Evolutionary conservation across 768 basidiomycete genomes (phyloP), one percentile per base, ranked within the genome.

Genomic region (Dentipellis fragilis): DNA sequence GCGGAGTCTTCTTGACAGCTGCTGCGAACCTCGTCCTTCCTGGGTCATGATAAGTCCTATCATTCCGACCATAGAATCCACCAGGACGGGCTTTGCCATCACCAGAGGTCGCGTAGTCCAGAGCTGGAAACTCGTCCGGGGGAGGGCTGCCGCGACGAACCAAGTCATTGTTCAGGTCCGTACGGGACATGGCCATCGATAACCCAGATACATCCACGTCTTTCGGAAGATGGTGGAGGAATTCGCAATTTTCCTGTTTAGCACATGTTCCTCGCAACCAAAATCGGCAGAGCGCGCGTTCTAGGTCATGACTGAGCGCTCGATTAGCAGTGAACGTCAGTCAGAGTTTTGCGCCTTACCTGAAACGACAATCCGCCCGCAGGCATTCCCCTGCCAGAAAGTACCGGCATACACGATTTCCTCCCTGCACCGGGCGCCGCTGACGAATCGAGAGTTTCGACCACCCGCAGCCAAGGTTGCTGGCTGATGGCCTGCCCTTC

Each of bases 201-300:
- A 93, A 73, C 56, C 80, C 76, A 45, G 82, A 68, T 38, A 92
- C 78, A 65, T 96, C 93, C 40, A 88, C 84, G 60, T 93, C 87
- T 62, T 88, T 84, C 6, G 91, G 92, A 4, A 94, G 73, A 67
- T 90, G 89, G 66, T 96, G 94, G 66, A 96, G 71, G 71, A 98
- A 98, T 71, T 97, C 96, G 80, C 94, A 98, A 60, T 80, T 82
- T 56, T 95, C 93, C 54, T 93, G 89, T 69, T 99, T 99, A 34
- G 94, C 91, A 66, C 96, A 99, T 47, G 93, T 93, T 5, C 95
- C 95, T 51, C 94, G 82, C 34, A 99, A 79, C 96, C 96, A 99
- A 75, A 99, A 99, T 37, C 96, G 87, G 72, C 89, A 93, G 19
- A 97, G 69, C 1, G 94, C 94, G 42, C 94, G 82, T 68, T 97